These are phyloP conservation scores for Rhododendron molle DNA, from an alignment of 148 eudicot species.

Conservation along the genomic window DNA sequence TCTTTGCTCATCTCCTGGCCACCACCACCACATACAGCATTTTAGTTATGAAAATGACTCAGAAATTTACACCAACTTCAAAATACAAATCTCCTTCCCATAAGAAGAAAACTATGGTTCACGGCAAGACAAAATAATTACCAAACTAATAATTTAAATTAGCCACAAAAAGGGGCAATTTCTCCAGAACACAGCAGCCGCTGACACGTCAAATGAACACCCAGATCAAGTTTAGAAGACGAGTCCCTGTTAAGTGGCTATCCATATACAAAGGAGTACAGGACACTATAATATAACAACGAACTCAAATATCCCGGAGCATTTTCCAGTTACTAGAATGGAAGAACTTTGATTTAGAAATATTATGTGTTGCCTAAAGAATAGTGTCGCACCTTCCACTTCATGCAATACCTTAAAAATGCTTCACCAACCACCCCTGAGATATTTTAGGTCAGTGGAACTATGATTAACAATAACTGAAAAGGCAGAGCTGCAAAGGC, in stretches of 20 bases:
- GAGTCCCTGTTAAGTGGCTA: not conserved
- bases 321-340: not conserved
- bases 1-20: constrained; percentile 39
- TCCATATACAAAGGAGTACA: too few relatives aligned
- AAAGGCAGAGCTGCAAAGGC: not conserved
- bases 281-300: not conserved
- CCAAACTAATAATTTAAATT: not conserved
- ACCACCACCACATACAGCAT: constrained; percentile 4
- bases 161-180: constrained; percentile 1
- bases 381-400: not conserved
- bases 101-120: constrained; percentile 4
- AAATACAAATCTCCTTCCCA: not conserved
- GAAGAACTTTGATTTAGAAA: not conserved
- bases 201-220: not conserved
- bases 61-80: not conserved
- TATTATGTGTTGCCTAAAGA: not conserved
- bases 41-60: not conserved
- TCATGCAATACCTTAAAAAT: not conserved
- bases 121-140: not conserved
- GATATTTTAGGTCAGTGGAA: not conserved
- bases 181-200: not conserved
- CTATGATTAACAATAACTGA: not conserved
- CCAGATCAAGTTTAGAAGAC: not conserved
- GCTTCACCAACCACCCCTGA: not conserved
- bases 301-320: not conserved